Evolutionary conservation across 2,329 filamentous ascomycete genomes (phyloP), one percentile per base, ranked within the genome.

Genomic region (Saccharata proteae): DNA sequence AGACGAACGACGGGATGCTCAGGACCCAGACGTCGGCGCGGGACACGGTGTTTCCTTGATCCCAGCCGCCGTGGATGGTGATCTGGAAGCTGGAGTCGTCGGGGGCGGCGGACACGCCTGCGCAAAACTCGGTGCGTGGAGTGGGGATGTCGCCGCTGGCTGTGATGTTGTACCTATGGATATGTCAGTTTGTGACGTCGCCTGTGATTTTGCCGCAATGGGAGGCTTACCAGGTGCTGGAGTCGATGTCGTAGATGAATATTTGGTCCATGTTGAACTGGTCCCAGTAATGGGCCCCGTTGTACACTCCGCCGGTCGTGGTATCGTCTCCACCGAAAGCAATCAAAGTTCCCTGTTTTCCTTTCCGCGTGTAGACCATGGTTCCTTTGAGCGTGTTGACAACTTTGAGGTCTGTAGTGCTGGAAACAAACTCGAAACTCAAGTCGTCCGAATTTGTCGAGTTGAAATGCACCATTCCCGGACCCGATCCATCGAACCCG

Each of bases 51-150:
- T 18, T 16, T 15, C 10, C 34, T 20, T 26, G 17, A 16, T 36
- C 17, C 34, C 34, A 36, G 13, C 34, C 34, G 10, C 34, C 34
- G 20, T 36, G 23, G 12, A 36, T 33, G 17, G 34, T 32, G 4
- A 36, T 20, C 17, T 36, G 31, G 22, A 36, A 26, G n/a, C 22
- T 26, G 6, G 34, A 36, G 11, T 23, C 10, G 14, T 36, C 34
- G 18, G 34, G 34, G 12, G 34, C 34, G 12, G 29, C 29, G 1
- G 23, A 27, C 10, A 36, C 30, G 11, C 25, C 25, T n/a, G 34
- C 18, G 15, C 34, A 36, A 10, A 19, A 13, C 23, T 32, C 29
- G 5, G 30, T 11, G 5, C 34, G 24, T 5, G 5, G n/a, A 4
- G 26, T 20, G 4, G 34, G 34, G n/a, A 36, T 29, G 16, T 26